These are phyloP conservation scores for Tricholomella constricta DNA, from an alignment of 768 basidiomycete genomes.

Conservation along the genomic window DNA sequence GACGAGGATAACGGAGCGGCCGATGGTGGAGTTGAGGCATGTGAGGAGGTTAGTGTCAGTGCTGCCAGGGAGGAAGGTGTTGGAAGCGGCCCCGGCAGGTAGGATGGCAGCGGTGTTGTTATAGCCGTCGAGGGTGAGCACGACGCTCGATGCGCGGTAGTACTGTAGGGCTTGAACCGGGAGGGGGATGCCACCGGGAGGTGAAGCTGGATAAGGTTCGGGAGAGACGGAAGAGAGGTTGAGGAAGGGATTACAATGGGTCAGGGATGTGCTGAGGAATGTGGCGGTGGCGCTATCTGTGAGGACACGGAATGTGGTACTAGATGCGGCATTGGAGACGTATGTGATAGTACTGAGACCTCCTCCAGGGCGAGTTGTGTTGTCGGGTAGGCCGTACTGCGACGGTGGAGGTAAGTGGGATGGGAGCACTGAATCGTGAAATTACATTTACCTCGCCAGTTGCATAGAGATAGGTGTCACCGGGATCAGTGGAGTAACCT, in stretches of 20 bases:
- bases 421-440: background rate
- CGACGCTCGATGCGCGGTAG: slow-evolving; percentile 58
- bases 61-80: slow-evolving; percentile 37
- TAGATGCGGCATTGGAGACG: background rate
- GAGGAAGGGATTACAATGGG: background rate
- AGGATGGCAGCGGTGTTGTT: slow-evolving; percentile 55
- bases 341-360: slow-evolving; percentile 2
- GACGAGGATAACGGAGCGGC: slow-evolving; percentile 9
- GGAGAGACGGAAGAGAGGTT: slow-evolving; percentile 2
- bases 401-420: background rate
- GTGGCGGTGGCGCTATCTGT: slow-evolving; percentile 5
- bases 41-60: slow-evolving; percentile 42
- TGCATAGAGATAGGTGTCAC: slow-evolving; percentile 8
- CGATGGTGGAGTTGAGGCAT: slow-evolving; percentile 59
- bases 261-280: background rate
- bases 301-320: slow-evolving; percentile 12
- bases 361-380: slow-evolving; percentile 12
- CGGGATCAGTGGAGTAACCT: background rate
- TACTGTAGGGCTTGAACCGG: slow-evolving; percentile 60
- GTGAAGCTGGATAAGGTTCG: background rate
- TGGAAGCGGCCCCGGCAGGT: slow-evolving; percentile 30
- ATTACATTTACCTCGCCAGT: background rate
- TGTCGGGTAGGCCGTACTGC: slow-evolving; percentile 13
- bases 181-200: background rate
- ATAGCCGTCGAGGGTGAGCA: slow-evolving; percentile 59